phyloP scores from a whole-genome alignment of 2,329 filamentous ascomycete genomes.

The Xylaria sp. region DNA sequence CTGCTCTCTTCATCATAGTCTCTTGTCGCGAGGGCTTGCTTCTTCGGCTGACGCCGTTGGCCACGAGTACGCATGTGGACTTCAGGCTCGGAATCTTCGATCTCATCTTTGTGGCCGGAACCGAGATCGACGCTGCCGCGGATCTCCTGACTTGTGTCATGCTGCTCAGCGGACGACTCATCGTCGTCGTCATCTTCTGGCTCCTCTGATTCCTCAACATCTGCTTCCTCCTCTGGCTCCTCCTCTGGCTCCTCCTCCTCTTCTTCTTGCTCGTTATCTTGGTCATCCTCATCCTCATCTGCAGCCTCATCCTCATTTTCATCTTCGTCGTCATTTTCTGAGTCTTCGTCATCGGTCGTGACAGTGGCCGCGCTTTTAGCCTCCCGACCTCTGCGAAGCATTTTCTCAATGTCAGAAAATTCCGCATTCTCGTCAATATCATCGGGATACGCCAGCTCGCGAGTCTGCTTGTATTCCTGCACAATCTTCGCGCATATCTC shows the following conservation, averaged over 20 bases:
- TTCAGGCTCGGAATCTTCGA: conserved; percentile 24
- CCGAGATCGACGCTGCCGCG: conserved; percentile 21
- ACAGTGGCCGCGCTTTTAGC: conserved; percentile 19
- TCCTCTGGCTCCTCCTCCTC: conserved; percentile 9
- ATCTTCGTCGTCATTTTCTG: conserved; percentile 1
- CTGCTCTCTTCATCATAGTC: conserved; percentile 24
- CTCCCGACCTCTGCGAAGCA: conserved; percentile 23
- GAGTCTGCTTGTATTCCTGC: conserved; percentile 21
- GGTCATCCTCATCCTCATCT: conserved; percentile 3
- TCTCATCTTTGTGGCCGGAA: conserved; percentile 13
- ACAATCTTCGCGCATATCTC: conserved; percentile 23
- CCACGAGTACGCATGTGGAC: not conserved
- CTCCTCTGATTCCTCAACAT: not conserved
- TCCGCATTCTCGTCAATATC: conserved; percentile 24
- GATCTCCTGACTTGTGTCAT: not conserved
- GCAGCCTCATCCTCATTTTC: conserved; percentile 19
- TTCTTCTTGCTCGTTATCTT: conserved; percentile 2
- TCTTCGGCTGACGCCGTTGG: not conserved
- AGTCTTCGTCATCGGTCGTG: conserved; percentile 23
- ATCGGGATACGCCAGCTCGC: conserved; percentile 21
- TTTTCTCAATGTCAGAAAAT: conserved; percentile 25
- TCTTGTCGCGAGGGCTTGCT: not conserved
- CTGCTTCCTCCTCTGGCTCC: not conserved
- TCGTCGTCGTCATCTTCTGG: not conserved
- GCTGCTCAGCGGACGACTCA: not conserved